Evolutionary conservation across 2,329 filamentous ascomycete genomes (phyloP).

Genomic region (Pyrenophora graminea): DNA sequence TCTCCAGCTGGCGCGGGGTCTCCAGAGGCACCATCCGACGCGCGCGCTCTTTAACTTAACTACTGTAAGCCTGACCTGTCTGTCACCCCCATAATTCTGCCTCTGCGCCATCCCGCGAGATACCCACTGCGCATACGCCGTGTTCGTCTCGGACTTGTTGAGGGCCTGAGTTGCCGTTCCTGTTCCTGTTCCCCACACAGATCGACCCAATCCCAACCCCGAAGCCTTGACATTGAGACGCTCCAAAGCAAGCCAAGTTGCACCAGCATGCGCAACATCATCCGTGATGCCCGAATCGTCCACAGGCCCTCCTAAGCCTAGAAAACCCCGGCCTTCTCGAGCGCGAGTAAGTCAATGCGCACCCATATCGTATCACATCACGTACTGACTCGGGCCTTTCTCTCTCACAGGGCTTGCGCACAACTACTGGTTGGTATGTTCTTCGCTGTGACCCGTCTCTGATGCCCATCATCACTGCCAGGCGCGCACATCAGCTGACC

Average conservation of each 20-base stretch:
- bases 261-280: constrained; percentile 26
- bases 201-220: constrained; percentile 20
- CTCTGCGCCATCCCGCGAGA: background rate
- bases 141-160: constrained; percentile 9
- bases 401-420: constrained; percentile 44
- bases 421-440: constrained; percentile 51
- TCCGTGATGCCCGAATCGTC: constrained; percentile 34
- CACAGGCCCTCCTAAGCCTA: constrained; percentile 35
- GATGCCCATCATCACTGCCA: background rate
- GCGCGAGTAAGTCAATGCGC: constrained; percentile 30
- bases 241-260: constrained; percentile 37
- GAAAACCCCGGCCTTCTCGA: constrained; percentile 49
- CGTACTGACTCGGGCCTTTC: constrained; percentile 3
- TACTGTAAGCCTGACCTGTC: background rate
- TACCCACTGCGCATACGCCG: constrained; percentile 1
- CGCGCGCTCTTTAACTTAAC: background rate
- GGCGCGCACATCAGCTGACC: constrained; percentile 13
- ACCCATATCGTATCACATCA: background rate
- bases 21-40: constrained; percentile 1
- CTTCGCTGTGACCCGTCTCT: constrained; percentile 1
- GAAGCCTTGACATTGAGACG: constrained; percentile 19
- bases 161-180: constrained; percentile 5
- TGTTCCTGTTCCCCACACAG: constrained; percentile 11
- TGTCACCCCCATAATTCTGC: constrained; percentile 1
- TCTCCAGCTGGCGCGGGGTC: constrained; percentile 11